Evolutionary conservation across 176 grass and related monocot species (phyloP).

Genomic region (Melocanna baccifera): DNA sequence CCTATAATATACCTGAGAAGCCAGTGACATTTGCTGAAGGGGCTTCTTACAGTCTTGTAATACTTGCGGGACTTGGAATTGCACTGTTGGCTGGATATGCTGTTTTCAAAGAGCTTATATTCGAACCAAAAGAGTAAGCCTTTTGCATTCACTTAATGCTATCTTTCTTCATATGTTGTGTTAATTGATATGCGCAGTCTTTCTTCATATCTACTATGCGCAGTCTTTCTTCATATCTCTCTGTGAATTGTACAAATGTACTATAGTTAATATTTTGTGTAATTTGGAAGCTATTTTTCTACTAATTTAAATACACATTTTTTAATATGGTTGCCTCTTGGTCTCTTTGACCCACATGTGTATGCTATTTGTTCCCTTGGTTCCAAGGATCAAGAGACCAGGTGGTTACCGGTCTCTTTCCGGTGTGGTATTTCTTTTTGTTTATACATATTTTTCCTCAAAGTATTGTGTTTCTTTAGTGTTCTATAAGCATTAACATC

Average conservation of each 20-base stretch:
- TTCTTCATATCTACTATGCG: neutral
- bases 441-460: neutral
- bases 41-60: slow-evolving; percentile 86
- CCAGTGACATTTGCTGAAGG: slow-evolving; percentile 88
- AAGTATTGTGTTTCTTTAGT: neutral
- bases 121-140: slow-evolving; percentile 94
- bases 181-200: neutral
- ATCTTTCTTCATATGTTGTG: too few relatives aligned
- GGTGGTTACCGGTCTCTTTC: neutral
- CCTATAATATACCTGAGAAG: slow-evolving; percentile 95
- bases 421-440: neutral
- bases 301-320: neutral
- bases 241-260: slow-evolving; percentile 1
- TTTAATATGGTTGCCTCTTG: neutral
- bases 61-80: slow-evolving; percentile 85
- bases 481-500: neutral
- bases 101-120: slow-evolving; percentile 95
- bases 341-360: neutral
- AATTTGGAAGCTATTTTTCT: neutral
- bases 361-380: slow-evolving; percentile 14
- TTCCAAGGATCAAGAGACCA: neutral
- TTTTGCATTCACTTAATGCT: slow-evolving; percentile 15
- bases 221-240: neutral
- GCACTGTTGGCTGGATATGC: slow-evolving; percentile 89
- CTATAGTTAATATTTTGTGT: neutral